Percentiles rank a stretch among this genome's conserved stretches.
These are phyloP conservation scores for Euphorbia celastroides DNA, from an alignment of 441 rosid species.

Conservation along the genomic window DNA sequence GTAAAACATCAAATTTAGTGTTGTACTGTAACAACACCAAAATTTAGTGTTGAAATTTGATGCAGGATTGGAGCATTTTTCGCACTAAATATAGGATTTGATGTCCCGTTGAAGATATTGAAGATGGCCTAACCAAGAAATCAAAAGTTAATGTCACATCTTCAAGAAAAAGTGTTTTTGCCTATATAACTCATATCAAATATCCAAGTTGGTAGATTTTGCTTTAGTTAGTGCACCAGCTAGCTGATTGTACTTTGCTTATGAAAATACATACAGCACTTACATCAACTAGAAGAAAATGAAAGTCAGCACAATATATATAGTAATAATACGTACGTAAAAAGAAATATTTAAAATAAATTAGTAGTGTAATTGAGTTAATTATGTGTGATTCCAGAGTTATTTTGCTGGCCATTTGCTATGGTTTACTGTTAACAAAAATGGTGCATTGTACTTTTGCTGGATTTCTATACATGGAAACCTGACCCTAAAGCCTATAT, in stretches of 20 bases:
- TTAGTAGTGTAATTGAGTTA: background rate
- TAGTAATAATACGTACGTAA: background rate
- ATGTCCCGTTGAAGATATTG: too few relatives aligned
- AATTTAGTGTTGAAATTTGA: too few relatives aligned
- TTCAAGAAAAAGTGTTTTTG: too few relatives aligned
- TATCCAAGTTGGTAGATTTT: background rate
- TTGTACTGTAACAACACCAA: too few relatives aligned
- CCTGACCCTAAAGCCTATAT: conserved; percentile 24
- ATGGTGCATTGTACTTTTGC: conserved; percentile 16
- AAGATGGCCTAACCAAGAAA: too few relatives aligned
- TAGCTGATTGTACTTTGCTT: background rate
- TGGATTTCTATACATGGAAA: conserved; percentile 31
- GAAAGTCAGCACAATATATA: background rate
- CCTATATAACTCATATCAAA: too few relatives aligned
- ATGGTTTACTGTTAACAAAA: conserved; percentile 5
- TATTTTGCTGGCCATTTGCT: conserved; percentile 13
- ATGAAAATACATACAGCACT: background rate
- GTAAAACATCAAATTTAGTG: too few relatives aligned
- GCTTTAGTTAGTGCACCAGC: background rate
- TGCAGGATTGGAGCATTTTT: too few relatives aligned
- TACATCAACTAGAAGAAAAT: background rate
- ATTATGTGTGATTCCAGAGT: conserved; percentile 7
- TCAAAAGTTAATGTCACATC: too few relatives aligned
- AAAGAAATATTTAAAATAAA: too few relatives aligned
- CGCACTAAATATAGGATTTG: too few relatives aligned